Percentiles rank a stretch among this genome's conserved stretches.
phyloP scores from a whole-genome alignment of 768 basidiomycete genomes.

The Boletellus emodensis region DNA sequence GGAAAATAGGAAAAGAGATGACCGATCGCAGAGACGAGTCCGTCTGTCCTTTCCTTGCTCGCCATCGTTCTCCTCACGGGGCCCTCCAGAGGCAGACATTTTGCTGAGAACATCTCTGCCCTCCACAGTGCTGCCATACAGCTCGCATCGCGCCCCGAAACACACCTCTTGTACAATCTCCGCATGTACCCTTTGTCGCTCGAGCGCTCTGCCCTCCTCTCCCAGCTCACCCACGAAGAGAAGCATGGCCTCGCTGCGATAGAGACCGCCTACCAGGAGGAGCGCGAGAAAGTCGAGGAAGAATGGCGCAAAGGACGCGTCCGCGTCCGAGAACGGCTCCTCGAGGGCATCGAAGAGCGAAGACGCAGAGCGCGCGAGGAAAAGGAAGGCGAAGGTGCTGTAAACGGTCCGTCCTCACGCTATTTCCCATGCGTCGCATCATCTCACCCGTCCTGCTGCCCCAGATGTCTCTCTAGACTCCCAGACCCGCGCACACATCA shows the following conservation, averaged over 20 bases:
- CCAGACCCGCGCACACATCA: conserved; percentile 75
- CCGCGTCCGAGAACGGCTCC: conserved; percentile 67
- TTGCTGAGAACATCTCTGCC: conserved; percentile 56
- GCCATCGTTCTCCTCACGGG: conserved; percentile 11
- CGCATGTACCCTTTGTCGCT: conserved; percentile 70
- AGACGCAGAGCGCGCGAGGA: conserved; percentile 77
- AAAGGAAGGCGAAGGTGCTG: conserved; percentile 84
- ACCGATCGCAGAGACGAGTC: conserved; percentile 74
- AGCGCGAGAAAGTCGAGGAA: conserved; percentile 74
- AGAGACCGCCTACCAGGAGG: conserved; percentile 71
- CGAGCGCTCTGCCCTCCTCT: conserved; percentile 71
- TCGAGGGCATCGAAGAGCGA: conserved; percentile 84
- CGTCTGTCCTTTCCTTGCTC: conserved; percentile 22
- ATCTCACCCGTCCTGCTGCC: not conserved
- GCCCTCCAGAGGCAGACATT: conserved; percentile 51
- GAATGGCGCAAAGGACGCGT: conserved; percentile 69
- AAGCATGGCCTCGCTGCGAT: conserved; percentile 62
- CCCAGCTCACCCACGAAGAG: conserved; percentile 64
- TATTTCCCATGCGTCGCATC: conserved; percentile 31
- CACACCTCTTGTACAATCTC: conserved; percentile 60
- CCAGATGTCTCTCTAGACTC: conserved; percentile 71
- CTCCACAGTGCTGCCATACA: conserved; percentile 58
- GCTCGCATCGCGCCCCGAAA: conserved; percentile 66
- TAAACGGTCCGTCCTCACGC: conserved; percentile 47
- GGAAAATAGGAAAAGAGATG: conserved; percentile 70